These are phyloP conservation scores for Apophysomyces variabilis DNA, from an alignment of 371 early-diverging fungal genomes.

Conservation along the genomic window DNA sequence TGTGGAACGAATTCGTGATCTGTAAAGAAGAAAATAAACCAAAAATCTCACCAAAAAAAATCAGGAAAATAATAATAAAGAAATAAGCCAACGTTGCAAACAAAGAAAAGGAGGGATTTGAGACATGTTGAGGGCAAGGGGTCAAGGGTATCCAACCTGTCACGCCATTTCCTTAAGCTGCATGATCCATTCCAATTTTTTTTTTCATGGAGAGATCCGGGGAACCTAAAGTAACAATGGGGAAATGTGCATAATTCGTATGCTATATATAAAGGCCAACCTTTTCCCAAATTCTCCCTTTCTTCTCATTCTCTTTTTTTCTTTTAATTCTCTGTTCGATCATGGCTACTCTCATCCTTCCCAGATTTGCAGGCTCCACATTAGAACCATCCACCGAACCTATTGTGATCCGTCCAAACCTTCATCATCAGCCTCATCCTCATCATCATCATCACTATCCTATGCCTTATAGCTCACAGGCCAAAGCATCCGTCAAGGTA, in stretches of 20 bases:
- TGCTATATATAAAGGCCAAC: neutral
- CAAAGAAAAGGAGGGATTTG: too few relatives aligned
- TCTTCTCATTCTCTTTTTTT: constrained; percentile 6
- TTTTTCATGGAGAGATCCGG: neutral
- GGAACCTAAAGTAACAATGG: neutral
- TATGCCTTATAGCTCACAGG: too few relatives aligned
- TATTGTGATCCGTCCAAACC: constrained; percentile 8
- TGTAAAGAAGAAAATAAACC: constrained; percentile 10
- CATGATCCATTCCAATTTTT: neutral
- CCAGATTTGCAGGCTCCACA: constrained; percentile 14
- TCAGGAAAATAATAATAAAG: constrained; percentile 5
- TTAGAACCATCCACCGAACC: constrained; percentile 14
- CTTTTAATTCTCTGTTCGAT: neutral
- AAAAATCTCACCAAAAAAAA: constrained; percentile 8
- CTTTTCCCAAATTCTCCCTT: neutral
- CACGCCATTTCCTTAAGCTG: constrained; percentile 1
- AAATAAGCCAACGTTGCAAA: neutral
- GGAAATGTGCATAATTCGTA: too few relatives aligned
- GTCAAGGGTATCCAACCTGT: neutral
- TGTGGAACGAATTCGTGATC: constrained; percentile 49
- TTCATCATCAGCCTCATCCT: too few relatives aligned
- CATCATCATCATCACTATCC: too few relatives aligned
- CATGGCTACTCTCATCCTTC: constrained; percentile 1
- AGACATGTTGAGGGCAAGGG: too few relatives aligned
- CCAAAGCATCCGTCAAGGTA: neutral